Evolutionary conservation across 2,329 filamentous ascomycete species (phyloP), one percentile per base, ranked within the genome.

Genomic region (Talaromyces islandicus): DNA sequence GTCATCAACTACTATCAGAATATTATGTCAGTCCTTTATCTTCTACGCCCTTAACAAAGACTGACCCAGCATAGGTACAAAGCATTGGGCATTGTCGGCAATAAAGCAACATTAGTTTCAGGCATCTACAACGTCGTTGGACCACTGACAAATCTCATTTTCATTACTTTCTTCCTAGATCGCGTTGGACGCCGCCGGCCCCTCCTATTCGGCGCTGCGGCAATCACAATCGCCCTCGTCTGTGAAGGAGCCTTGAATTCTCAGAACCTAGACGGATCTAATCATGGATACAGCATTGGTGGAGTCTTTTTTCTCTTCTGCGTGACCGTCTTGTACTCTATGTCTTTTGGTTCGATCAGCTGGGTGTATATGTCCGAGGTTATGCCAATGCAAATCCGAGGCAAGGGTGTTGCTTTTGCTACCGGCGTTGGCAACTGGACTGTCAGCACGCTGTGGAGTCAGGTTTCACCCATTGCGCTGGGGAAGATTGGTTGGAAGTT

Each of bases 221-320:
- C 75, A 11, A 86, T 87, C 51, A 81, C 80, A 10, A 73, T 85
- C 51, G 83, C 83, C 0, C 72, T 88, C 0, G 78, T 85, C 64
- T 83, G 85, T 61, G 85, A 88, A 70, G 85, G 83, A 1, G 77
- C 74, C 1, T 79, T 88, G 60, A 85, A 84, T 63, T 81, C 80
- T 0, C 76, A 80, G 60, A 79, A 82, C 54, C 67, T 73, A 4
- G 73, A 78, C 10, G 77, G 78, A 2, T 66, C 67, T 1, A 69
- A 71, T 5, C 65, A 79, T 64, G 73, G 77, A 56, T 70, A 85
- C 46, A 85, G 85, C 51, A 83, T 86, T 43, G 83, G 79, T 0
- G 85, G 83, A 12, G 84, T 88, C 19, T 85, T 85, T 65, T 88
- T 88, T 73, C 71, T 89, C n/a, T 88, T 88, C 69, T 79, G 80